Base-by-base conservation (phyloP, 2,329 filamentous ascomycete species). In the Pochonia chlamydosporia region DNA sequence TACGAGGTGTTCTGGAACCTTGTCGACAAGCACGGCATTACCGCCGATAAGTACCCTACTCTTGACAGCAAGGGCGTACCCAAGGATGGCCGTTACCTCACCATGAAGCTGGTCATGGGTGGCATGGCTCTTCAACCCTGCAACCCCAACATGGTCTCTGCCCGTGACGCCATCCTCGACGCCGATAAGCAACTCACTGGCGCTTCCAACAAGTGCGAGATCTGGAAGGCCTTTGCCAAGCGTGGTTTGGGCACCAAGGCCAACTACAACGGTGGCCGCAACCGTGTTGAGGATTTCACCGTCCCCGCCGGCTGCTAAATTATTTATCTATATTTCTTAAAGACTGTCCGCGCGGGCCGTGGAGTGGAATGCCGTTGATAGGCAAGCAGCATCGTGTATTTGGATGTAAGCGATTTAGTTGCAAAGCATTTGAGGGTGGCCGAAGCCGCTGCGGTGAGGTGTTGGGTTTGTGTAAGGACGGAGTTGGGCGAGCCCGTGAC, bases 1-100 rank as follows among this genome's bases (percentile, higher is more conserved):
- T 79, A 79, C 59, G 77, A 81, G 54, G 65, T 80, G 11, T 59
- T 79, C 48, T 81, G 78, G 77, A 78, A 77, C 60, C 55, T 81
- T 28, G 75, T 80, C 48, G 76, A 77, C 44, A 75, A 75, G 63
- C 60, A 78, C 50, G 77, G 77, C 47, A 75, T 74, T 62, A 76
- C 70, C 36, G 63, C 70, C 40, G 63, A 50, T 1, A 61, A 60
- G 8, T 54, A 59, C 14, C 76, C 77, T 0, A 58, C 60, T 1
- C 71, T 78, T 43, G 54, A 61, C 40, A 46, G 26, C 10, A 63
- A 65, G 8, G 71, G 73, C 3, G 66, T 78, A 1, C 76, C 77
- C 3, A 73, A 65, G 1, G 75, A 79, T 48, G 77, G 77, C 18
- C 72, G 71, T 49, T 79, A 70, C 54, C 62, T 79, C 14, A 55